phyloP scores from a whole-genome alignment of 345 rosid genomes.

The Sisymbrium irio region DNA sequence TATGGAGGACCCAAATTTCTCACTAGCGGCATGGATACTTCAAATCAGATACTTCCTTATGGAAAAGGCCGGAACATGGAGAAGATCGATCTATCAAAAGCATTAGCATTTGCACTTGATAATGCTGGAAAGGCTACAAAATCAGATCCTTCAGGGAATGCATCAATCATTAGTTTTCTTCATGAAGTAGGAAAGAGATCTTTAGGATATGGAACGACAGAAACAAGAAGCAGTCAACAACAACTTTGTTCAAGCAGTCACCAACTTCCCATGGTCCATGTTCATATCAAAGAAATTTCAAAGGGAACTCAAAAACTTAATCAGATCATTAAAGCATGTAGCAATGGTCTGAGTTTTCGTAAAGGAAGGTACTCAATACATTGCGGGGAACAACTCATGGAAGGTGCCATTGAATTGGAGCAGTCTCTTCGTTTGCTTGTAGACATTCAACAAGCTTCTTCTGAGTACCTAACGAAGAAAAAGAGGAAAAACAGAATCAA shows the following conservation, averaged over 20 bases:
- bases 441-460: conserved; percentile 70
- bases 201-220: conserved; percentile 40
- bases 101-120: conserved; percentile 68
- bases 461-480: conserved; percentile 44
- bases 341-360: conserved; percentile 59
- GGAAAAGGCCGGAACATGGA: conserved; percentile 44
- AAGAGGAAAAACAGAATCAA: conserved; percentile 56
- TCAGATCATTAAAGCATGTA: conserved; percentile 69
- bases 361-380: conserved; percentile 58
- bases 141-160: conserved; percentile 49
- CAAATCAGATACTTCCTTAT: conserved; percentile 57
- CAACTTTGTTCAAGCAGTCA: conserved; percentile 41
- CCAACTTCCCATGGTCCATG: conserved; percentile 52
- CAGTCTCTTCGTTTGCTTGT: conserved; percentile 79
- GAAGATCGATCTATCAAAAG: conserved; percentile 63
- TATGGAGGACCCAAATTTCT: conserved; percentile 38
- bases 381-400: conserved; percentile 66
- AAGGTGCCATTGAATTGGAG: conserved; percentile 80
- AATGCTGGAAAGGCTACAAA: conserved; percentile 66
- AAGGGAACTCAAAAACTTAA: conserved; percentile 75
- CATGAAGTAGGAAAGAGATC: conserved; percentile 62
- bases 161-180: conserved; percentile 56
- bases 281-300: conserved; percentile 73
- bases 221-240: conserved; percentile 38
- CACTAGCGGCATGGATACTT: conserved; percentile 30